Conservation (phyloP, 2,329 filamentous ascomycete genomes). For the Aspergillus sp. region DNA sequence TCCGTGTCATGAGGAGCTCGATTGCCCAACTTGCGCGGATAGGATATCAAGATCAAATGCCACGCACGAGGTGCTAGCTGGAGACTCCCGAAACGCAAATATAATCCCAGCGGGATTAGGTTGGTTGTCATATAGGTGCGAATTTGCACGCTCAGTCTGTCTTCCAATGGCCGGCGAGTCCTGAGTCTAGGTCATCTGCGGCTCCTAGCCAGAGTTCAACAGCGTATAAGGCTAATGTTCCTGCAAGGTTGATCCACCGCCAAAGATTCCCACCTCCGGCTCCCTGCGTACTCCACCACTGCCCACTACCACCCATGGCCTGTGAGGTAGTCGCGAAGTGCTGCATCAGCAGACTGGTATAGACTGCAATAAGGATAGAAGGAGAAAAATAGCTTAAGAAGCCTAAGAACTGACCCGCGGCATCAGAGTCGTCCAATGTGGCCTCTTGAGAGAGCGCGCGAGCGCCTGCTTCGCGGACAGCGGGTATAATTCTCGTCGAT, state of each 20-base stretch:
- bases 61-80: slow-evolving; percentile 1
- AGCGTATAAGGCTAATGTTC: slow-evolving; percentile 87
- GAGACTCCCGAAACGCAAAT: background rate
- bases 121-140: background rate
- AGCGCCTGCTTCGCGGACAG: slow-evolving; percentile 84
- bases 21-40: background rate
- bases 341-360: slow-evolving; percentile 92
- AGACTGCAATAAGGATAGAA: slow-evolving; percentile 91
- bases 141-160: slow-evolving; percentile 66
- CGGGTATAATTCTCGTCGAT: slow-evolving; percentile 92
- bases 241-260: slow-evolving; percentile 90
- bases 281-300: slow-evolving; percentile 84
- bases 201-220: slow-evolving; percentile 87
- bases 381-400: slow-evolving; percentile 94
- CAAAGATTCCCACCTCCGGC: slow-evolving; percentile 84
- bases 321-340: slow-evolving; percentile 79
- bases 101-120: background rate
- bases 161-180: slow-evolving; percentile 85
- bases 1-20: slow-evolving; percentile 2
- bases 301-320: slow-evolving; percentile 64
- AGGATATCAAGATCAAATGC: background rate
- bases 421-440: slow-evolving; percentile 81
- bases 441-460: slow-evolving; percentile 82
- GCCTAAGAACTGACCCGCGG: slow-evolving; percentile 77
- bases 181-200: slow-evolving; percentile 69